Evolutionary conservation across 305 asterid species (phyloP).

Genomic region (Plantago coronopus): DNA sequence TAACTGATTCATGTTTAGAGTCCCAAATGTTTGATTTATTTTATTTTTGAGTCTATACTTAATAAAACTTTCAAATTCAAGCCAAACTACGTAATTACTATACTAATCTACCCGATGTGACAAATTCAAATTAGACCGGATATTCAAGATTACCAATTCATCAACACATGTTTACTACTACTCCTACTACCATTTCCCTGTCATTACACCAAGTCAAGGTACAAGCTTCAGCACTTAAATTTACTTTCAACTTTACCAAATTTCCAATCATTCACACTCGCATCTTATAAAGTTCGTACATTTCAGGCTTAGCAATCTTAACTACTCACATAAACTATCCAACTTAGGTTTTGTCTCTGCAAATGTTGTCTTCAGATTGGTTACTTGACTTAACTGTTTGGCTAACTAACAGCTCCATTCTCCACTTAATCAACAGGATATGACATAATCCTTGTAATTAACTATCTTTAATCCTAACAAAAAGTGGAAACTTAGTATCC

Average conservation of each 20-base stretch:
- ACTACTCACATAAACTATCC: slow-evolving; percentile 9
- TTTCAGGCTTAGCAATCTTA: background rate
- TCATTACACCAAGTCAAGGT: slow-evolving; percentile 12
- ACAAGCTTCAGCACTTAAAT: slow-evolving; percentile 24
- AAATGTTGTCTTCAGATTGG: slow-evolving; percentile 24
- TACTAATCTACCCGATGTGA: no score
- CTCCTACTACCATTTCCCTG: no score
- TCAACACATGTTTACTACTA: no score
- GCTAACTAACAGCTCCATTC: slow-evolving; percentile 38
- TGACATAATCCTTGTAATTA: background rate
- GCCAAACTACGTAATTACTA: no score
- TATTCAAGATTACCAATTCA: no score
- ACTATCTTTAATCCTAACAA: background rate
- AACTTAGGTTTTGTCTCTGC: background rate
- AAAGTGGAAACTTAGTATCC: background rate
- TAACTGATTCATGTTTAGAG: no score
- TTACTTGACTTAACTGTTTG: slow-evolving; percentile 35
- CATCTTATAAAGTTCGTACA: no score
- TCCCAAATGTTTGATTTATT: no score
- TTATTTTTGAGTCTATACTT: no score
- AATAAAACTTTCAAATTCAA: no score
- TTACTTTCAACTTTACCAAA: background rate
- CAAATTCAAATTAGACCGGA: no score
- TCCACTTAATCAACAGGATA: slow-evolving; percentile 11
- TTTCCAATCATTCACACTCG: slow-evolving; percentile 22